phyloP scores from a whole-genome alignment of 345 rosid species.

The Rhodamnia rubescens region DNA sequence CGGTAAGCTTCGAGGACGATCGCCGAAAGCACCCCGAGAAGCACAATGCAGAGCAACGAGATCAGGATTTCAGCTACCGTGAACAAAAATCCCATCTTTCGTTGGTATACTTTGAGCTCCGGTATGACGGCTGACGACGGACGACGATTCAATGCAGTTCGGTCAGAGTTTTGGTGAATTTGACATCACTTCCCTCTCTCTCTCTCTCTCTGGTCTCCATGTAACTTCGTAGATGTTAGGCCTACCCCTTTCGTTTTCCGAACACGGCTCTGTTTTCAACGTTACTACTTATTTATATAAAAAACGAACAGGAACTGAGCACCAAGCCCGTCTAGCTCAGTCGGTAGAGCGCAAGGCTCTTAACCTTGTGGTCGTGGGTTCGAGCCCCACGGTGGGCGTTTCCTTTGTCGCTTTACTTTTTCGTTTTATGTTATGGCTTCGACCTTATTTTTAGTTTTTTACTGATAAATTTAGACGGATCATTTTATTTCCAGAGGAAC shows the following conservation, averaged over 20 bases:
- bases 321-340: conserved; percentile 9
- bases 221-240: no score
- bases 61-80: conserved; percentile 23
- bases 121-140: background rate
- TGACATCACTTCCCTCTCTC: no score
- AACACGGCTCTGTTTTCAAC: background rate
- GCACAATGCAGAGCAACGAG: conserved; percentile 9
- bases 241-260: no score
- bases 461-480: background rate
- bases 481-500: background rate
- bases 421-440: background rate
- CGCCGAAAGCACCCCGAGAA: conserved; percentile 22
- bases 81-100: conserved; percentile 38
- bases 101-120: background rate
- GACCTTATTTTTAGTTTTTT: background rate
- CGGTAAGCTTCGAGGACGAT: conserved; percentile 50
- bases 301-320: background rate
- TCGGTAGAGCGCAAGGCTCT: conserved; percentile 10
- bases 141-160: background rate
- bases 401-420: background rate
- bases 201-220: no score
- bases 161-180: background rate
- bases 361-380: conserved; percentile 28
- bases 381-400: conserved; percentile 27
- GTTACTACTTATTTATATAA: accelerated